phyloP scores from a whole-genome alignment of 202 grass and related monocot genomes.

The Musa balbisiana region DNA sequence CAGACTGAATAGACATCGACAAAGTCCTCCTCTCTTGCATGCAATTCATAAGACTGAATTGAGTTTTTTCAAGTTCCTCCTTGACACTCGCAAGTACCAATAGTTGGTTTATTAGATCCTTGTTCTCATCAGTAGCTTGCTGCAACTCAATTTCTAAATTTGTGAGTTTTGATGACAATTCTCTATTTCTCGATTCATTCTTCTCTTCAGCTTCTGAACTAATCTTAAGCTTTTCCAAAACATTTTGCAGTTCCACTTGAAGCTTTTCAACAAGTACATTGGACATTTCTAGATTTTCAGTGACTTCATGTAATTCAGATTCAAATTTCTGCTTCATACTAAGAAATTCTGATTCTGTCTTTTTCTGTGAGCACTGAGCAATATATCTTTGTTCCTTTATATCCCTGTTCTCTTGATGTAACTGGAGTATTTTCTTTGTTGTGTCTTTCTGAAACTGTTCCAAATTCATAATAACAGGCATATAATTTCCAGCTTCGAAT shows the following conservation, averaged over 20 bases:
- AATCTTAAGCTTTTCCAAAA: conserved; percentile 52
- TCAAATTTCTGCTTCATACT: conserved; percentile 42
- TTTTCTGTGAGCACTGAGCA: conserved; percentile 36
- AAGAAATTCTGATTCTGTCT: conserved; percentile 34
- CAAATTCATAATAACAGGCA: conserved; percentile 32
- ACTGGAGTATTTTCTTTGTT: conserved; percentile 42
- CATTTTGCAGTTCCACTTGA: conserved; percentile 61
- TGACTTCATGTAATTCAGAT: conserved; percentile 50
- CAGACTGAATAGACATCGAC: conserved; percentile 44
- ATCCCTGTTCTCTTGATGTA: conserved; percentile 49
- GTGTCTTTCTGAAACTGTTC: conserved; percentile 55
- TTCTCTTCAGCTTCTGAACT: conserved; percentile 61
- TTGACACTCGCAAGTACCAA: conserved; percentile 37
- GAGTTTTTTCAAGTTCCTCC: conserved; percentile 57
- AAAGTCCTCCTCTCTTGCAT: conserved; percentile 51
- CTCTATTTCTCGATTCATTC: conserved; percentile 36
- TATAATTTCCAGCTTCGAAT: conserved; percentile 40
- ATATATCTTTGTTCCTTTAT: conserved; percentile 39
- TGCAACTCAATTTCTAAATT: conserved; percentile 69
- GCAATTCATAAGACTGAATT: conserved; percentile 48
- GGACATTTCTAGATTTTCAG: conserved; percentile 49
- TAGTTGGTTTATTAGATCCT: conserved; percentile 47
- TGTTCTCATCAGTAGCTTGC: conserved; percentile 42
- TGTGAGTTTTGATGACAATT: conserved; percentile 62
- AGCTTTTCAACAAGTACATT: conserved; percentile 50